Evolutionary conservation across 257 asterid species (phyloP), one percentile per base, ranked within the genome.

Genomic region (Solanum virginianum): DNA sequence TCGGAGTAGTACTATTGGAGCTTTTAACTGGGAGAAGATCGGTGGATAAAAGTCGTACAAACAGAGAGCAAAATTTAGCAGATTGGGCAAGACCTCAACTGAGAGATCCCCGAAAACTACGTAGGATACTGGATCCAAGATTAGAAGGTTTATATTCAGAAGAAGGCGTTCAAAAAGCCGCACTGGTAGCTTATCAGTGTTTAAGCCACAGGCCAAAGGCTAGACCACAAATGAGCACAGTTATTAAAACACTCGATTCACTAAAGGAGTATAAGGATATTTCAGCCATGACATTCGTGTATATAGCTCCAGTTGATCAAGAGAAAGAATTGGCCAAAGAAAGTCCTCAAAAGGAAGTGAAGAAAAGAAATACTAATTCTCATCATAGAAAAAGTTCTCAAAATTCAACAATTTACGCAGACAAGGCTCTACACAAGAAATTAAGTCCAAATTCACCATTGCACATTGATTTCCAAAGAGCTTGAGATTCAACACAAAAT

Each of bases 181-280:
- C 91, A 1, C 65, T 47, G 8, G 39, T 90, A 39, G 90, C 92
- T 51, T 87, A 86, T 10, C 88, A 86, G 39, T 90, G 92, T 84
- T 75, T 90, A 32, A 87, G 89, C 66, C 88, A 82, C 9, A 81
- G 86, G 15, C 85, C 90, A 16, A 89, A 86, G 29, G 83, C 63
- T 39, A 87, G 91, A 84, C 91, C 91, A 7, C 60, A 54, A 1
- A 89, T 86, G 88, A 87, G 79, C 36, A 83, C 86, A 32, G 88
- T 88, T 55, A 86, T 89, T 6, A 82, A 82, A 59, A 84, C 85
- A 16, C 81, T 89, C 84, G 89, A 89, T 70, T 85, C 88, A 16
- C 80, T 89, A 72, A 70, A 82, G 80, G 89, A 86, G 36, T 72
- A 81, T 15, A 84, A 82, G 66, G 88, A 86, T 81, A 55, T 86